Conservation (phyloP, 2,329 filamentous ascomycete species). For the Colletotrichum scovillei region DNA sequence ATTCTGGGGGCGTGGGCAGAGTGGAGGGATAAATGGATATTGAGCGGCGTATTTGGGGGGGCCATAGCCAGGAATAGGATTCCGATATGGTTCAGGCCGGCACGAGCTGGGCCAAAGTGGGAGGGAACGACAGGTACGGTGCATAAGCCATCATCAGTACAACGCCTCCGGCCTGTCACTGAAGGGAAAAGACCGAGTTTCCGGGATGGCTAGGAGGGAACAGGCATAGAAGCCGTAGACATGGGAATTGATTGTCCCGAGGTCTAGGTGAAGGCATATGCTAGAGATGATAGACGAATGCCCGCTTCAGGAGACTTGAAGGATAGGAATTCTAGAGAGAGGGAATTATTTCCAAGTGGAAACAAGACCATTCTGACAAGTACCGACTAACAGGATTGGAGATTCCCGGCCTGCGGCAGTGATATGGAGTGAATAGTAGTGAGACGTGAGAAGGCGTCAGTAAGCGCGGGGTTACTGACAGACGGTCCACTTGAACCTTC, state of each 20-base stretch:
- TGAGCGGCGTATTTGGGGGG: background rate
- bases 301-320: background rate
- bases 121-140: slow-evolving; percentile 32
- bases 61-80: background rate
- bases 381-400: background rate
- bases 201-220: background rate
- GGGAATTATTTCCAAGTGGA: background rate
- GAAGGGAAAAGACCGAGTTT: background rate
- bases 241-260: background rate
- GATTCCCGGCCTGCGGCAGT: background rate
- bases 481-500: slow-evolving; percentile 6
- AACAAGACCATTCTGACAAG: background rate
- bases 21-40: slow-evolving; percentile 16
- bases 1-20: slow-evolving; percentile 24
- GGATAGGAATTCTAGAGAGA: background rate
- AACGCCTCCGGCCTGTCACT: background rate
- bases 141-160: slow-evolving; percentile 12
- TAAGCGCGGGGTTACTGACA: slow-evolving; percentile 11
- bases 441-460: slow-evolving; percentile 1
- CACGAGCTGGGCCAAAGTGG: slow-evolving; percentile 10
- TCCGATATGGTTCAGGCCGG: background rate
- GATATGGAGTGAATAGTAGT: background rate
- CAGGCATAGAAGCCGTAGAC: background rate
- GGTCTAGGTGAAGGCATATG: background rate
- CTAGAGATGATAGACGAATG: background rate